These are phyloP conservation scores for Phytophthora constricta DNA, from an alignment of 352 stramenopile species.

Conservation along the genomic window DNA sequence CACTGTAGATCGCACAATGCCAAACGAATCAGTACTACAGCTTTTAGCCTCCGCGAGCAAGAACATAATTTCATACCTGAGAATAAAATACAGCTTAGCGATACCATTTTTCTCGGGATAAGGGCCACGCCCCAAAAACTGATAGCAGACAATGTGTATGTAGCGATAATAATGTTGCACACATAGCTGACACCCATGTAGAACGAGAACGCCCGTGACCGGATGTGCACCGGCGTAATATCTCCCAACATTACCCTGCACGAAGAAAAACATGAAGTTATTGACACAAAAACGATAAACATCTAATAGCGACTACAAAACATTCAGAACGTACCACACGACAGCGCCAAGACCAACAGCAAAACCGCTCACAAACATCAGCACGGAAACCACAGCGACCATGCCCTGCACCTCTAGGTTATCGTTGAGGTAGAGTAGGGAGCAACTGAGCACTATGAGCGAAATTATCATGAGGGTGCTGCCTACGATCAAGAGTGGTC, in stretches of 20 bases:
- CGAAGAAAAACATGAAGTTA: constrained; percentile 1
- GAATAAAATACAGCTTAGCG: constrained; percentile 86
- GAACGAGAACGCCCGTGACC: constrained; percentile 81
- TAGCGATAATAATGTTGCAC: constrained; percentile 84
- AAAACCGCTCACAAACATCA: constrained; percentile 87
- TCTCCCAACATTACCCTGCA: constrained; percentile 85
- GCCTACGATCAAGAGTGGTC: constrained; percentile 73
- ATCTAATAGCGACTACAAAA: too few relatives aligned
- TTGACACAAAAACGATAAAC: neutral
- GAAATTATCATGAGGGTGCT: constrained; percentile 78
- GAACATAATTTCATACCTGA: constrained; percentile 35
- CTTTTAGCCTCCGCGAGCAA: neutral
- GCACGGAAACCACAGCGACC: constrained; percentile 78
- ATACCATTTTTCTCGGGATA: constrained; percentile 86
- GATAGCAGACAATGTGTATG: constrained; percentile 84
- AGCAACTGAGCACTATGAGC: constrained; percentile 70
- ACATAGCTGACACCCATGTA: constrained; percentile 89
- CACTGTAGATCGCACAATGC: constrained; percentile 27
- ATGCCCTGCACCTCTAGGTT: constrained; percentile 58
- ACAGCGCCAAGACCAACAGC: constrained; percentile 82
- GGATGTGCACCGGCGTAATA: constrained; percentile 88
- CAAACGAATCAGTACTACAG: neutral
- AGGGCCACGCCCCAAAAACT: constrained; percentile 60
- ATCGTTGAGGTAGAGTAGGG: constrained; percentile 64
- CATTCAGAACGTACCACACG: constrained; percentile 57